Base-by-base conservation (phyloP, 805 yeast genomes). In the Wickerhamiella kazuoi region DNA sequence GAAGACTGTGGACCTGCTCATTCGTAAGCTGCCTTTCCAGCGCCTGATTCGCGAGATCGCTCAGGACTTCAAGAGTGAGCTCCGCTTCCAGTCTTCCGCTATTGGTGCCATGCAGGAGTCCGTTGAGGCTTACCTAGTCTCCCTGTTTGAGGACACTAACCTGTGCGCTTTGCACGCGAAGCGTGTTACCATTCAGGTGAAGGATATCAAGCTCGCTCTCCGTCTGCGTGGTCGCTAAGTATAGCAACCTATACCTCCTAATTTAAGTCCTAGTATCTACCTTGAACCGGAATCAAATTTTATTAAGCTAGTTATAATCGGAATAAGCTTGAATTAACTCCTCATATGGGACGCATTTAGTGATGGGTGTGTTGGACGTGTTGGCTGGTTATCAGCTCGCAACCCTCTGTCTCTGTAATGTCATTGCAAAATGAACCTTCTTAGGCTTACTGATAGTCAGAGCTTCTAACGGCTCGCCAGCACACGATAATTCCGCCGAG, bases 131-230 rank as follows among this genome's bases (percentile, higher is more conserved):
- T 80, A 79, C 72, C 71, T 79, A 54, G 87, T 79, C 48, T 77
- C 84, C 39, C 70, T 79, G 54, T 79, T 79, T 55, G 93, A 79
- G 68, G 93, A 79, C 68, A 80, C 93, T 53, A 79, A 79, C 74
- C 72, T 79, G 67, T 80, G 90, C 69, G 93, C 93, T 55, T 77
- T 80, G 57, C 93, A 79, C 69, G 93, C 90, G 60, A 80, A 80
- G 79, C 79, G 93, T 72, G 93, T 79, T 56, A 79, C 93, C 53
- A 80, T 79, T 62, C 87, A 79, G 69, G 79, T 79, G 79, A 79
- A 79, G 73, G 93, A 79, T 63, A 79, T 79, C 62, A 83, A 77
- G 64, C 76, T 79, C 55, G 93, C 93, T 51, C 79, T 90, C 69
- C 81, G 93, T 72, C 77, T 79, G 63, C 78, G 93, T 64, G 93